phyloP scores from a whole-genome alignment of 768 basidiomycete genomes.

The Psilocybe cyanescens region DNA sequence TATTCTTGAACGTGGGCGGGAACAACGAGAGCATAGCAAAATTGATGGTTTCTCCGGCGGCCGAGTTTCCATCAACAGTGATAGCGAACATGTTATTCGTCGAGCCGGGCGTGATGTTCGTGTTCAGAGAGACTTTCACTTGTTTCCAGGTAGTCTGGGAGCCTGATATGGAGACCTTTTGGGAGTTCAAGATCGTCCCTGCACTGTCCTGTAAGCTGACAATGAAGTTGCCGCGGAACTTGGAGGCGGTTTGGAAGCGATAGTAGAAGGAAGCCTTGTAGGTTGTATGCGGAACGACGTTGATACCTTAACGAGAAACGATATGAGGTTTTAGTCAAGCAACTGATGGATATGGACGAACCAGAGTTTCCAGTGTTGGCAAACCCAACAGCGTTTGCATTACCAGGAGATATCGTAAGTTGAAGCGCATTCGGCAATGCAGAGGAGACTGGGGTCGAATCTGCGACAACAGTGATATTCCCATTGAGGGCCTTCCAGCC shows the following conservation, averaged over 20 bases:
- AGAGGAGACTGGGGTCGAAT: slow-evolving; percentile 53
- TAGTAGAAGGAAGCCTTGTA: slow-evolving; percentile 68
- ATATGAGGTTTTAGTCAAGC: no score
- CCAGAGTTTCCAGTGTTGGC: slow-evolving; percentile 64
- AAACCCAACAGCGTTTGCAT: slow-evolving; percentile 49
- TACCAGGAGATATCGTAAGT: slow-evolving; percentile 44
- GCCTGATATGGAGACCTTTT: slow-evolving; percentile 39
- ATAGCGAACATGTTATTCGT: slow-evolving; percentile 56
- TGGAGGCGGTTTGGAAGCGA: slow-evolving; percentile 49
- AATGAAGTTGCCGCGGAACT: slow-evolving; percentile 42
- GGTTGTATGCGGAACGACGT: slow-evolving; percentile 49
- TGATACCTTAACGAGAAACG: slow-evolving; percentile 46
- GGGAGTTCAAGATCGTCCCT: slow-evolving; percentile 47
- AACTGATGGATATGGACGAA: slow-evolving; percentile 22
- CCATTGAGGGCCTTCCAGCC: slow-evolving; percentile 57
- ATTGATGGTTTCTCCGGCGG: slow-evolving; percentile 47
- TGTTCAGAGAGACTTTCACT: slow-evolving; percentile 44
- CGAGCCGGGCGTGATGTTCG: slow-evolving; percentile 42
- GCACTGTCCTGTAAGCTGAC: slow-evolving; percentile 49
- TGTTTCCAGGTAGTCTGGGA: slow-evolving; percentile 55
- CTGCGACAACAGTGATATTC: slow-evolving; percentile 53
- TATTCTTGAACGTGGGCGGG: slow-evolving; percentile 67
- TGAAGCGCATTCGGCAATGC: slow-evolving; percentile 68
- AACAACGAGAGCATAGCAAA: slow-evolving; percentile 69
- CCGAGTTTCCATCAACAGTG: slow-evolving; percentile 46